phyloP scores from a whole-genome alignment of 495 filamentous ascomycete species.

The Echria macrotheca region DNA sequence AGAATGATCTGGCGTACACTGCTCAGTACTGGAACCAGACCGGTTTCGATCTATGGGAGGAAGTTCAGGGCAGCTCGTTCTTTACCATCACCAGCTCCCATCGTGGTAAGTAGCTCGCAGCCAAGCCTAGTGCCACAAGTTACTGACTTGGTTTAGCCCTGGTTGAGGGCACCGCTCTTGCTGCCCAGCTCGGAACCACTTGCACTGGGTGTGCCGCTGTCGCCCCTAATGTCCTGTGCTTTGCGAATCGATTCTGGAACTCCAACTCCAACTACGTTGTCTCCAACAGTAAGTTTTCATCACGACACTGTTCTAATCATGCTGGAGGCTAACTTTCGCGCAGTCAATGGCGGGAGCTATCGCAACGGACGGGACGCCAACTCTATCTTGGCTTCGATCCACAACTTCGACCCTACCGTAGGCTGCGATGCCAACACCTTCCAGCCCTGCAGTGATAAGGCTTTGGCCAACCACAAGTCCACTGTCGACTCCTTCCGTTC shows the following conservation, averaged over 20 bases:
- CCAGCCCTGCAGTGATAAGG: slow-evolving; percentile 59
- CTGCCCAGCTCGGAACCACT: slow-evolving; percentile 35
- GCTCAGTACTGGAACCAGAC: slow-evolving; percentile 64
- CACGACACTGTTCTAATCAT: not conserved
- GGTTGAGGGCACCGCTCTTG: slow-evolving; percentile 59
- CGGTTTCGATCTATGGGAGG: slow-evolving; percentile 70
- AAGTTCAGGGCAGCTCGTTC: slow-evolving; percentile 58
- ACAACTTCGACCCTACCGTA: slow-evolving; percentile 56
- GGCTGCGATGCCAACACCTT: slow-evolving; percentile 54
- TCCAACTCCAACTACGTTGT: slow-evolving; percentile 47
- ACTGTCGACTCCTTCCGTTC: slow-evolving; percentile 59
- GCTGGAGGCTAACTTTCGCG: not conserved
- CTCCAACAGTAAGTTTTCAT: slow-evolving; percentile 45
- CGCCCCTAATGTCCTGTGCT: slow-evolving; percentile 57
- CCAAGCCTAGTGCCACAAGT: too few species aligned
- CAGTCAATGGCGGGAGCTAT: slow-evolving; percentile 34
- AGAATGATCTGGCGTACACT: slow-evolving; percentile 65
- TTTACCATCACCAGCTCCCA: slow-evolving; percentile 43
- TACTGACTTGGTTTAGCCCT: slow-evolving; percentile 36
- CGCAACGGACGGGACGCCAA: slow-evolving; percentile 59
- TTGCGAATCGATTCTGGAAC: slow-evolving; percentile 60
- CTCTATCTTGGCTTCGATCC: slow-evolving; percentile 56
- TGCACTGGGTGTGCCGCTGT: slow-evolving; percentile 47
- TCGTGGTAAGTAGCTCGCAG: slow-evolving; percentile 24
- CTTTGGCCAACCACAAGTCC: slow-evolving; percentile 60